A percentile compares a stretch with the other conserved stretches of the same genome.
Evolutionary conservation across 1,139 yeast species (phyloP).

Genomic region (Kodamaea derodonti): DNA sequence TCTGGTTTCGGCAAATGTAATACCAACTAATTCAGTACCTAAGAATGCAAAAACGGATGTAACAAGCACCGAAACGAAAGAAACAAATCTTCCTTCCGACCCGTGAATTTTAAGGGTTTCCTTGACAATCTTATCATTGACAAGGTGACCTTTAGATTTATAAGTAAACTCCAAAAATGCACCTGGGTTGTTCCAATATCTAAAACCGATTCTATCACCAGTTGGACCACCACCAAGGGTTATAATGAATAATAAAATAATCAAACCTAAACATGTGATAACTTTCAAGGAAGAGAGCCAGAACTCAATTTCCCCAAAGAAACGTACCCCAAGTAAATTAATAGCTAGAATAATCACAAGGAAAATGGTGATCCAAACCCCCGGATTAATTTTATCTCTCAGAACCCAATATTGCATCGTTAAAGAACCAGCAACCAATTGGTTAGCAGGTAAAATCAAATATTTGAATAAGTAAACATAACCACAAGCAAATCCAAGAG

Average conservation of each 20-base stretch:
- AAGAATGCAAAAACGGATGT: slow-evolving; percentile 72
- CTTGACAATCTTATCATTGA: too few relatives aligned
- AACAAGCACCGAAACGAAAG: slow-evolving; percentile 64
- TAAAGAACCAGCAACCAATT: slow-evolving; percentile 54
- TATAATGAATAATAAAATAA: slow-evolving; percentile 43
- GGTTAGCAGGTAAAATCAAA: slow-evolving; percentile 65
- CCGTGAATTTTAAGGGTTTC: slow-evolving; percentile 23
- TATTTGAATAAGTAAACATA: slow-evolving; percentile 61
- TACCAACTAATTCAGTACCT: slow-evolving; percentile 68
- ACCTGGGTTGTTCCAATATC: slow-evolving; percentile 64
- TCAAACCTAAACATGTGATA: slow-evolving; percentile 52
- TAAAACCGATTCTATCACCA: slow-evolving; percentile 60
- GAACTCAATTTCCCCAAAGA: slow-evolving; percentile 68
- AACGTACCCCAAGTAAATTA: slow-evolving; percentile 32
- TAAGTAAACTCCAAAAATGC: slow-evolving; percentile 51
- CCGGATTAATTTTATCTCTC: slow-evolving; percentile 46
- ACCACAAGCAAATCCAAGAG: slow-evolving; percentile 75
- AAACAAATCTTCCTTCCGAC: slow-evolving; percentile 53
- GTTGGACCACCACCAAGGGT: slow-evolving; percentile 60
- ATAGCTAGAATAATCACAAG: slow-evolving; percentile 38
- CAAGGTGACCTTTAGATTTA: slow-evolving; percentile 18
- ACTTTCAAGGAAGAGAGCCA: slow-evolving; percentile 62
- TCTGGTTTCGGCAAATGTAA: slow-evolving; percentile 74
- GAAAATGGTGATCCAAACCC: slow-evolving; percentile 57
- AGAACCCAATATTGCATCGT: slow-evolving; percentile 61